Base-by-base conservation (phyloP, 352 stramenopile genomes). In the Thalassiosira sp. region DNA sequence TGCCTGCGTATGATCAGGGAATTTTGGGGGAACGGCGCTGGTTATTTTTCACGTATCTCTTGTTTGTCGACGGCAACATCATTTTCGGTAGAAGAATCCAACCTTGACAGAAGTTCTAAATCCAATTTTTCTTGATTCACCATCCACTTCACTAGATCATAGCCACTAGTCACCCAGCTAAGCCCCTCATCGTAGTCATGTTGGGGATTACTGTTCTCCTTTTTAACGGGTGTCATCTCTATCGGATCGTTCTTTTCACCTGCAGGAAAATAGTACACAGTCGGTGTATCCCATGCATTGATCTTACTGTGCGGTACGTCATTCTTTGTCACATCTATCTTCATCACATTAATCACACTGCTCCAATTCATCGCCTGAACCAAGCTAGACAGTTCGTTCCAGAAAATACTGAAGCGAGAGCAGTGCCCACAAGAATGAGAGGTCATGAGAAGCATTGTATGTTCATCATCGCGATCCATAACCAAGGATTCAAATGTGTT, bases 401-500 rank as follows among this genome's bases (percentile, higher is more conserved):
- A 91, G 3, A 88, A 59, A 28, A 84, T 72, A 1, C 69, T 79
- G 31, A 91, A 89, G 1, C 85, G 72, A 58, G 89, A 89, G 62
- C 82, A 91, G 64, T 91, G 85, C 11, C 85, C 85, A 66, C 85
- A 91, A 16, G 76, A 81, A 3, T 60, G 72, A 46, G 72, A 45
- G 45, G 83, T 70, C 1, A 89, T 62, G 0, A 85, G 72, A 18
- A 89, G 16, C 46, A 91, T 81, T 16, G 76, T 76, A 61, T 91
- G 82, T 11, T 61, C 63, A 35, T 79, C 59, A 31, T 68, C 52
- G 13, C 51, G 60, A 40, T 81, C 61, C 61, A 81, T 81, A 0
- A 86, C 68, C 62, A 79, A 64, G 20, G 59, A 67, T 62, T 79
- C 52, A 72, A 86, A 86, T 28, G 62, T 79, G 27, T 84, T 79